phyloP scores from a whole-genome alignment of 352 stramenopile species.

The Phytopythium montanum region DNA sequence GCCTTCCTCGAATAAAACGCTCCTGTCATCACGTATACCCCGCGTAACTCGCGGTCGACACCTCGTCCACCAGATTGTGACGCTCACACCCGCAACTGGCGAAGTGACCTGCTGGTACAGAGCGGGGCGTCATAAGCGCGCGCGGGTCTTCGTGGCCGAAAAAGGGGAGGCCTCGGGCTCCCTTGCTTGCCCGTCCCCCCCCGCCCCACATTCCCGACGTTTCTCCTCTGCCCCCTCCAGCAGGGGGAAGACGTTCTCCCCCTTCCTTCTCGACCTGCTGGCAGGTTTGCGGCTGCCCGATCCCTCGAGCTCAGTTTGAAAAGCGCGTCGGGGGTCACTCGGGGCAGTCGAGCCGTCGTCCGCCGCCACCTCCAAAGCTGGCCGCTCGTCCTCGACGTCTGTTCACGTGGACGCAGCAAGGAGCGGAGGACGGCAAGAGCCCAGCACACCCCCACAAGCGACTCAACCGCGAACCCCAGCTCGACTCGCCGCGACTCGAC shows the following conservation, averaged over 20 bases:
- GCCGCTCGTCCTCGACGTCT: slow-evolving; percentile 6
- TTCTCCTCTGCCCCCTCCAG: not conserved
- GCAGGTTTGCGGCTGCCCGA: not conserved
- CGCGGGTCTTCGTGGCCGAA: not conserved
- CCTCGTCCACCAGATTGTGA: not conserved
- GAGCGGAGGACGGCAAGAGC: slow-evolving; percentile 6
- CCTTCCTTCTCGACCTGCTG: not conserved
- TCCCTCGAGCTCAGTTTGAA: not conserved
- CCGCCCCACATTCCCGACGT: not conserved
- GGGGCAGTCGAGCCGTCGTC: not conserved
- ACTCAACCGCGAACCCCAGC: no score
- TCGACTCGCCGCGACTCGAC: no score
- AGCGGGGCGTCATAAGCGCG: slow-evolving; percentile 2
- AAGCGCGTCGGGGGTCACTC: slow-evolving; percentile 4
- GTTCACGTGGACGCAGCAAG: not conserved
- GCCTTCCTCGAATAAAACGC: not conserved
- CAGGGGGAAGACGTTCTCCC: not conserved
- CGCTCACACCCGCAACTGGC: not conserved
- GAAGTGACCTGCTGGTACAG: not conserved
- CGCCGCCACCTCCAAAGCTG: not conserved
- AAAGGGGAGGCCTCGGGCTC: not conserved
- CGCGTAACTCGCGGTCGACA: not conserved
- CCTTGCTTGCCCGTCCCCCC: not conserved
- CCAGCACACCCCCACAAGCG: slow-evolving; percentile 1
- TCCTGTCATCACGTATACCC: not conserved